These are phyloP conservation scores for Pseudonitzschia pungens DNA, from an alignment of 108 stramenopile genomes.

Conservation along the genomic window DNA sequence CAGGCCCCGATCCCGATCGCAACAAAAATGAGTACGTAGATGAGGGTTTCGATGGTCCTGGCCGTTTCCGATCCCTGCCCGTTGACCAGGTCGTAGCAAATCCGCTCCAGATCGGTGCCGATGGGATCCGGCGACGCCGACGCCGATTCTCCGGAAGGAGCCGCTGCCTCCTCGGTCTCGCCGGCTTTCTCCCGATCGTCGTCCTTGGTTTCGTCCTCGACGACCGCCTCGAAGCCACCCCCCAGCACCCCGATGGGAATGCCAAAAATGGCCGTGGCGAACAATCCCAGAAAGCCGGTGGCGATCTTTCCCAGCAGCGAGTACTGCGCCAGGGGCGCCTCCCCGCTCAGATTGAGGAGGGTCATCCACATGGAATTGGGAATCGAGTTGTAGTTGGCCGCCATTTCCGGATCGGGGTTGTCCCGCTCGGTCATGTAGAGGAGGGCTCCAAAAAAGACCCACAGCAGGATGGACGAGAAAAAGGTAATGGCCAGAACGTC, in stretches of 20 bases:
- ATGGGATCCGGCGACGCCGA: not conserved
- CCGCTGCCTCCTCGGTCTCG: not conserved
- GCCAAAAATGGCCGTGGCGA: slow-evolving; percentile 75
- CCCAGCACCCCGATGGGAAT: slow-evolving; percentile 90
- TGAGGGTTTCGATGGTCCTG: slow-evolving; percentile 53
- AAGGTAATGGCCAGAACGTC: slow-evolving; percentile 86
- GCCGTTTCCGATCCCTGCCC: slow-evolving; percentile 59
- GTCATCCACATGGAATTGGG: slow-evolving; percentile 93
- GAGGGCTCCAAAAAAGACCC: slow-evolving; percentile 78
- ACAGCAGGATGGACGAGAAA: slow-evolving; percentile 81
- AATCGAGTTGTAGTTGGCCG: slow-evolving; percentile 76
- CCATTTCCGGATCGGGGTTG: slow-evolving; percentile 81
- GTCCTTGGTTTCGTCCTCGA: slow-evolving; percentile 71
- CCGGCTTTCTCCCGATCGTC: slow-evolving; percentile 49
- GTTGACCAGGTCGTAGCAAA: slow-evolving; percentile 66
- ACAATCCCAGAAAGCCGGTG: slow-evolving; percentile 77
- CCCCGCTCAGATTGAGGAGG: slow-evolving; percentile 85
- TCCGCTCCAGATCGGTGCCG: slow-evolving; percentile 31
- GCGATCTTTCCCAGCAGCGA: slow-evolving; percentile 71
- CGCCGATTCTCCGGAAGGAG: not conserved
- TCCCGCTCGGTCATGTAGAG: slow-evolving; percentile 83
- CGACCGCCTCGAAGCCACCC: slow-evolving; percentile 85
- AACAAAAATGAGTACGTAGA: slow-evolving; percentile 65
- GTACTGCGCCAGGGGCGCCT: slow-evolving; percentile 84
- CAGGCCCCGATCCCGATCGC: slow-evolving; percentile 66